Conservation (phyloP, 2,329 filamentous ascomycete genomes). For the Cladosporium austrohemisphaericum region DNA sequence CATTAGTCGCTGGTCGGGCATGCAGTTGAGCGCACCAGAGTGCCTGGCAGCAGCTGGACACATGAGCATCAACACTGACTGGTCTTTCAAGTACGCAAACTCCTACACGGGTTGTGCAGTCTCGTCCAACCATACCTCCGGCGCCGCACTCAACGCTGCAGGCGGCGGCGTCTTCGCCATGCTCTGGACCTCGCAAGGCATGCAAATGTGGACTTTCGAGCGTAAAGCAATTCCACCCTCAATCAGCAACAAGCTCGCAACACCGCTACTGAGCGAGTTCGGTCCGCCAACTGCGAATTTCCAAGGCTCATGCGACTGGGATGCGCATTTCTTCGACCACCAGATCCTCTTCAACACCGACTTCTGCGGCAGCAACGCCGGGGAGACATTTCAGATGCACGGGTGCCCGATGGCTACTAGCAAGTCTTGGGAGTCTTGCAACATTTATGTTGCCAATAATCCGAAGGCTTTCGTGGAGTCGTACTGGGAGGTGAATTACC, state of each 20-base stretch:
- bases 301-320: constrained; percentile 35
- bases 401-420: constrained; percentile 24
- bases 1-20: too few species aligned
- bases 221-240: constrained; percentile 61
- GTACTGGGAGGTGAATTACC: constrained; percentile 40
- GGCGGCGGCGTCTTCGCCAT: constrained; percentile 47
- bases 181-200: constrained; percentile 65
- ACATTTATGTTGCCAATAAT: constrained; percentile 29
- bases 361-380: constrained; percentile 38
- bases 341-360: constrained; percentile 36
- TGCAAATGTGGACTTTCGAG: constrained; percentile 79
- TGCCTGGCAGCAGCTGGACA: constrained; percentile 32
- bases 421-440: constrained; percentile 28
- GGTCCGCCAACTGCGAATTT: constrained; percentile 58
- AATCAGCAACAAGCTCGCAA: constrained; percentile 49
- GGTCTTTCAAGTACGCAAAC: neutral
- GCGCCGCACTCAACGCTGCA: constrained; percentile 48
- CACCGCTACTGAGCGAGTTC: constrained; percentile 55
- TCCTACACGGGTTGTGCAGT: constrained; percentile 33
- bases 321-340: constrained; percentile 34
- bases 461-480: constrained; percentile 32
- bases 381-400: constrained; percentile 24
- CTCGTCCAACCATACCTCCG: constrained; percentile 28
- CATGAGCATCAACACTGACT: neutral
- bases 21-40: too few species aligned